These are phyloP conservation scores for Buxus sempervirens DNA, from an alignment of 164 flowering plant species.

Conservation along the genomic window DNA sequence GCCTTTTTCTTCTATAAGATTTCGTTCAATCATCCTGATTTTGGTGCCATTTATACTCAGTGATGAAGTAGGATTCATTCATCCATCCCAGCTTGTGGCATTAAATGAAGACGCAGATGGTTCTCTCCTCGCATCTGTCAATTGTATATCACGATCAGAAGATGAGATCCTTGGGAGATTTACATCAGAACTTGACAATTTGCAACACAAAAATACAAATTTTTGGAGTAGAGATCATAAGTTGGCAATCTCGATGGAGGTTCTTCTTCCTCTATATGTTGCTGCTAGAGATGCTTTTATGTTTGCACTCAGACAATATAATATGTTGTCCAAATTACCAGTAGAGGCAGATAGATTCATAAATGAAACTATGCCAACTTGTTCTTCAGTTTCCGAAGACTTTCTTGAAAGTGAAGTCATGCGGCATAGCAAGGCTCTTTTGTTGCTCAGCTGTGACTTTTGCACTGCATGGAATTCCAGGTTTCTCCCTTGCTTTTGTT, in stretches of 20 bases:
- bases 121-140: constrained; percentile 6
- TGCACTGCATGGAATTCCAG: constrained; percentile 95
- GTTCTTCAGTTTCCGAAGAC: constrained; percentile 12
- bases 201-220: constrained; percentile 12
- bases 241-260: constrained; percentile 66
- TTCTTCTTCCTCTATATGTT: constrained; percentile 46
- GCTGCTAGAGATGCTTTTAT: constrained; percentile 63
- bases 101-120: constrained; percentile 36
- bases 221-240: constrained; percentile 84
- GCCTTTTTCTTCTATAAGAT: neutral
- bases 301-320: constrained; percentile 34
- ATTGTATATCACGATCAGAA: constrained; percentile 1
- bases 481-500: constrained; percentile 27
- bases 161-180: constrained; percentile 5
- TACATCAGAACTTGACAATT: constrained; percentile 4
- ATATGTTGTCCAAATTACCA: constrained; percentile 3
- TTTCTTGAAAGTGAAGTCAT: constrained; percentile 50
- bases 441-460: constrained; percentile 76
- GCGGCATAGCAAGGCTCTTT: constrained; percentile 79
- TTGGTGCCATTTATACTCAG: constrained; percentile 30
- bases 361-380: constrained; percentile 11
- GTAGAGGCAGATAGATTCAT: constrained; percentile 13
- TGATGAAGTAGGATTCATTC: constrained; percentile 88
- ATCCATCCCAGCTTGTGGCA: constrained; percentile 65
- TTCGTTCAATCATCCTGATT: neutral